A percentile compares a stretch with the other conserved stretches of the same genome.
Conservation (phyloP, 2,329 filamentous ascomycete genomes). For the Fusarium keratoplasticum region DNA sequence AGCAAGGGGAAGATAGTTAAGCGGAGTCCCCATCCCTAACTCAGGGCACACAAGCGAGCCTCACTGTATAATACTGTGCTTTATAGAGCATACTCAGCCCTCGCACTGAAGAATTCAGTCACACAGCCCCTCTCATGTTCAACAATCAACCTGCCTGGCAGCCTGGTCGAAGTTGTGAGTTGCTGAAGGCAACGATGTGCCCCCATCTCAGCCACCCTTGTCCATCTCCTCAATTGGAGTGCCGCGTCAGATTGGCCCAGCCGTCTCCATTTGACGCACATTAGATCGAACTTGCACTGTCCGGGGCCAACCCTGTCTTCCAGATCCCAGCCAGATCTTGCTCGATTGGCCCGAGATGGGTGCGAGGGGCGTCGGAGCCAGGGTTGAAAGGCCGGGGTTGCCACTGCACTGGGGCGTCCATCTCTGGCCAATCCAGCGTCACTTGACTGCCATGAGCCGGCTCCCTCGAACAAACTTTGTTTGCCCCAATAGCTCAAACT, state of each 20-base stretch:
- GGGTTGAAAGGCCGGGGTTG: slow-evolving; percentile 21
- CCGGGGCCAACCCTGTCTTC: slow-evolving; percentile 38
- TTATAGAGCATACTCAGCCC: slow-evolving; percentile 3
- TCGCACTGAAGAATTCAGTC: slow-evolving; percentile 4
- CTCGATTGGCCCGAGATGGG: slow-evolving; percentile 30
- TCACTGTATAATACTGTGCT: slow-evolving; percentile 9
- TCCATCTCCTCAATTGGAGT: slow-evolving; percentile 15
- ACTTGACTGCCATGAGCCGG: slow-evolving; percentile 7
- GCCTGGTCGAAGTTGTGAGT: neutral
- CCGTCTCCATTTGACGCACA: slow-evolving; percentile 31
- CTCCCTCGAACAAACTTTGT: slow-evolving; percentile 24
- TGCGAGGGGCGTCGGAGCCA: slow-evolving; percentile 16
- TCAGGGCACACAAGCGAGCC: slow-evolving; percentile 13
- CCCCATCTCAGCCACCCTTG: neutral
- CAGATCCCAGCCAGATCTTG: slow-evolving; percentile 38
- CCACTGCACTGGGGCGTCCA: slow-evolving; percentile 36
- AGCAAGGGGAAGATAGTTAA: slow-evolving; percentile 39
- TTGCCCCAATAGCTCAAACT: slow-evolving; percentile 21
- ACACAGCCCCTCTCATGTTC: slow-evolving; percentile 26
- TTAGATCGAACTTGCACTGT: slow-evolving; percentile 40
- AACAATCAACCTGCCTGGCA: slow-evolving; percentile 10
- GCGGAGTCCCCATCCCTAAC: slow-evolving; percentile 37
- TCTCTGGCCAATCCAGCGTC: slow-evolving; percentile 19
- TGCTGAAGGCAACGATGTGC: slow-evolving; percentile 3
- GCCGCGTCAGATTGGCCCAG: slow-evolving; percentile 27